Conservation (phyloP, 345 rosid genomes). For the Lumnitzera racemosa region DNA sequence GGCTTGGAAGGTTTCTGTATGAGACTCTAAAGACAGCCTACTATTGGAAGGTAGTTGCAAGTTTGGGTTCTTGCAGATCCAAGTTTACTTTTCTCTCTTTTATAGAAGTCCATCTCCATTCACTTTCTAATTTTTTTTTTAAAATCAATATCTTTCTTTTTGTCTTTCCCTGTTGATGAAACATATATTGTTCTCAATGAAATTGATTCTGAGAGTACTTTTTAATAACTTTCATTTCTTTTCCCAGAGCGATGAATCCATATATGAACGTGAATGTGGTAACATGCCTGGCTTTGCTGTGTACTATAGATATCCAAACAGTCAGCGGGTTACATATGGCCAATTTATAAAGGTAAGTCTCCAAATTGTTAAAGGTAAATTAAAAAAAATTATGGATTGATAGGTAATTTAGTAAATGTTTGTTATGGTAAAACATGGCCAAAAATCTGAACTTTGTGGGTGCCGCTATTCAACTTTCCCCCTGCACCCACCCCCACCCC, state of each 20-base stretch:
- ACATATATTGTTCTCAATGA: no score
- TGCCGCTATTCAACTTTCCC: no score
- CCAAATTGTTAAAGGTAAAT: neutral
- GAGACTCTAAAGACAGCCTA: slow-evolving; percentile 97
- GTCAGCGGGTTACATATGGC: slow-evolving; percentile 96
- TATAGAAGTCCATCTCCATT: no score
- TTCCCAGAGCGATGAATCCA: slow-evolving; percentile 85
- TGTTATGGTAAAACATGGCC: no score
- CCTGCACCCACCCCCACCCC: no score
- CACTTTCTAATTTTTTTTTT: neutral
- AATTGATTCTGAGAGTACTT: neutral
- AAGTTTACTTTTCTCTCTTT: neutral
- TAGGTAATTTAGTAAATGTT: no score
- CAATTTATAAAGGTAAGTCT: slow-evolving; percentile 92
- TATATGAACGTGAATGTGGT: slow-evolving; percentile 93
- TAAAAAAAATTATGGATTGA: no score
- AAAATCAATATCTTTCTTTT: neutral
- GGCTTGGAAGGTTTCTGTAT: slow-evolving; percentile 87
- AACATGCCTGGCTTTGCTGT: slow-evolving; percentile 99
- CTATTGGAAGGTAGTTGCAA: slow-evolving; percentile 73
- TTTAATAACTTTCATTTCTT: neutral
- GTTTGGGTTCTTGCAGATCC: neutral
- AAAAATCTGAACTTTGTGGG: no score
- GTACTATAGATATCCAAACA: slow-evolving; percentile 87
- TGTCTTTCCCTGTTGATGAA: neutral